Evolutionary conservation across 2,329 filamentous ascomycete species (phyloP).

Genomic region (Thielaviopsis euricoi): DNA sequence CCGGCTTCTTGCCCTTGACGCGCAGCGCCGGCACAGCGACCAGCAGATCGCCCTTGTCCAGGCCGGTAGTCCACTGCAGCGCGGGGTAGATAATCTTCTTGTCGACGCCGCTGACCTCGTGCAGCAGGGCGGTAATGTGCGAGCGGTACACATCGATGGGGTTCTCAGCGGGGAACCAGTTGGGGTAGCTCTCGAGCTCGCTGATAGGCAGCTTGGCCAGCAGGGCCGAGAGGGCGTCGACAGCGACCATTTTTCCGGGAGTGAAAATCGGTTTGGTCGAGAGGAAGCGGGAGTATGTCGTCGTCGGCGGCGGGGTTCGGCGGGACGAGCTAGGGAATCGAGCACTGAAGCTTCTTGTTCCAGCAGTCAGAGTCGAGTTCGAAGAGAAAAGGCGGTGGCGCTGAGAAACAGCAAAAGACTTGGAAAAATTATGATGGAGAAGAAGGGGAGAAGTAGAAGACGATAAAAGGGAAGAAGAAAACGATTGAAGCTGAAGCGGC

Average conservation of each 20-base stretch:
- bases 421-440: not conserved
- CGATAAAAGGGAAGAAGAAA: not conserved
- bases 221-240: slow-evolving; percentile 9
- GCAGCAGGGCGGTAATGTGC: slow-evolving; percentile 54
- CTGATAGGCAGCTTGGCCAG: slow-evolving; percentile 22
- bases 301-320: not conserved
- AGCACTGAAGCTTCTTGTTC: too few species aligned
- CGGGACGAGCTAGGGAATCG: not conserved
- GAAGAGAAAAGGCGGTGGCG: not conserved
- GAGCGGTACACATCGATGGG: slow-evolving; percentile 66
- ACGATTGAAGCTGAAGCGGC: not conserved
- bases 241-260: slow-evolving; percentile 9
- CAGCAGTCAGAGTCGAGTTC: not conserved
- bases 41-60: slow-evolving; percentile 71
- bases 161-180: slow-evolving; percentile 52
- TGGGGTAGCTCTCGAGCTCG: slow-evolving; percentile 29
- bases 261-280: not conserved
- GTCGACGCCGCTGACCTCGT: slow-evolving; percentile 54
- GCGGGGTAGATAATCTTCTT: slow-evolving; percentile 54
- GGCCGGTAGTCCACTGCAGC: slow-evolving; percentile 60
- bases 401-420: not conserved
- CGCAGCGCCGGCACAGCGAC: slow-evolving; percentile 66
- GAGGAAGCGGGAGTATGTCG: not conserved
- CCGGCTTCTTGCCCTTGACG: slow-evolving; percentile 53
- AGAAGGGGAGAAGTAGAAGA: not conserved